These are phyloP conservation scores for Athelia sp. DNA, from an alignment of 1,284 basidiomycete species.

Conservation along the genomic window DNA sequence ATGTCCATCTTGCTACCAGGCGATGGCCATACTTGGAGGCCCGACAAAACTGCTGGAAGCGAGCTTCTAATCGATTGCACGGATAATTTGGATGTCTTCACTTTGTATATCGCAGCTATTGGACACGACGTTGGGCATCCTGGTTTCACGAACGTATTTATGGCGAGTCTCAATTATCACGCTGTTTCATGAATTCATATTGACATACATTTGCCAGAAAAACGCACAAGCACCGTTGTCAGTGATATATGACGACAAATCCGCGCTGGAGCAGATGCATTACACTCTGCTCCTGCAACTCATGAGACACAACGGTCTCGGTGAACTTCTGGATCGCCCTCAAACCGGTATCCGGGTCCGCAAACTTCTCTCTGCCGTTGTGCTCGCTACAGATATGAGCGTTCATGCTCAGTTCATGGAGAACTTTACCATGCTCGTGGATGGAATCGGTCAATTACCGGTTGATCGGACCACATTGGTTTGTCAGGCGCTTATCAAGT, in stretches of 20 bases:
- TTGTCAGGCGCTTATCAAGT: slow-evolving; percentile 92
- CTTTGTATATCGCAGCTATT: slow-evolving; percentile 83
- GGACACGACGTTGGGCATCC: slow-evolving; percentile 96
- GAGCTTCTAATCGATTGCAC: slow-evolving; percentile 49
- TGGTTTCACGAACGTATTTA: slow-evolving; percentile 86
- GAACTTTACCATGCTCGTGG: slow-evolving; percentile 46
- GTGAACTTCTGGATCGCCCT: slow-evolving; percentile 54
- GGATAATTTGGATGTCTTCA: slow-evolving; percentile 71
- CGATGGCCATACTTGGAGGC: slow-evolving; percentile 42
- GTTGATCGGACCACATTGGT: slow-evolving; percentile 61
- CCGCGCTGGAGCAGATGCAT: slow-evolving; percentile 92
- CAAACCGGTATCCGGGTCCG: slow-evolving; percentile 53
- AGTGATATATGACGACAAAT: slow-evolving; percentile 83
- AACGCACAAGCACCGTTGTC: slow-evolving; percentile 88
- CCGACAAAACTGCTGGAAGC: slow-evolving; percentile 33
- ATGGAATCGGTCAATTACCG: slow-evolving; percentile 34
- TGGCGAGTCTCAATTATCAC: slow-evolving; percentile 51
- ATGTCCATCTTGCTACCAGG: slow-evolving; percentile 49
- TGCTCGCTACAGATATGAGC: slow-evolving; percentile 92
- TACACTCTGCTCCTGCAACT: slow-evolving; percentile 79
- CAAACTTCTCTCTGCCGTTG: slow-evolving; percentile 70
- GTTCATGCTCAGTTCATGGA: slow-evolving; percentile 84
- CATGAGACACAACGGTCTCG: slow-evolving; percentile 77
- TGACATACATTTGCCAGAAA: slow-evolving; percentile 49
- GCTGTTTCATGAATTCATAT: slow-evolving; percentile 8